These are phyloP conservation scores for Cicer bijugum DNA, from an alignment of 306 rosid genomes.

Conservation along the genomic window DNA sequence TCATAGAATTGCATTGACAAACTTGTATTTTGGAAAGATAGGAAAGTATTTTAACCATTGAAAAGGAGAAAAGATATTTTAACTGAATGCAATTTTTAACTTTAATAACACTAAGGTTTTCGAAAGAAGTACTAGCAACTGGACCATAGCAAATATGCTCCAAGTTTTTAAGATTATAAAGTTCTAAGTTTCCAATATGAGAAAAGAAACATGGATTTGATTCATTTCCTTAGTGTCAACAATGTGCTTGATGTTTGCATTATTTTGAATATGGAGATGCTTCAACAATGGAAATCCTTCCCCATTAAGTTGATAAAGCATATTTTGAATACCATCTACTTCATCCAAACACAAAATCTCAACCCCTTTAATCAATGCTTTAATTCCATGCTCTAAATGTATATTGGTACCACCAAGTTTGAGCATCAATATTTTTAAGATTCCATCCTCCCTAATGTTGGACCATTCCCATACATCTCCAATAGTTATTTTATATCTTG, in stretches of 20 bases:
- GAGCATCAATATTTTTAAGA: background rate
- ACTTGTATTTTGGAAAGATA: background rate
- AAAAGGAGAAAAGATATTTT: conserved; percentile 8
- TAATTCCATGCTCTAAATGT: background rate
- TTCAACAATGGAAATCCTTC: conserved; percentile 10
- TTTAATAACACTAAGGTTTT: background rate
- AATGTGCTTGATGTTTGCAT: background rate
- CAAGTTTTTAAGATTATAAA: background rate
- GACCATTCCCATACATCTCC: conserved; percentile 32
- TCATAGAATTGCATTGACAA: background rate
- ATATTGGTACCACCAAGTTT: background rate
- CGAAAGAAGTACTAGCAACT: conserved; percentile 2
- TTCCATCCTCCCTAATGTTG: background rate
- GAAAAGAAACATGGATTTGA: background rate
- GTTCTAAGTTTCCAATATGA: background rate
- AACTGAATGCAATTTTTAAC: background rate
- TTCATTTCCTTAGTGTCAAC: background rate
- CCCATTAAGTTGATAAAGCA: conserved; percentile 7
- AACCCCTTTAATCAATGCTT: background rate
- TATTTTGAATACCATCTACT: conserved; percentile 7
- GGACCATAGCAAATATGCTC: conserved; percentile 2
- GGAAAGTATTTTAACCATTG: background rate
- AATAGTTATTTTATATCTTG: background rate
- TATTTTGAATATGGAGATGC: conserved; percentile 1
- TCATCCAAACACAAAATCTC: conserved; percentile 6